phyloP scores from a whole-genome alignment of 116 monocot genomes.

The Cymodocea nodosa region DNA sequence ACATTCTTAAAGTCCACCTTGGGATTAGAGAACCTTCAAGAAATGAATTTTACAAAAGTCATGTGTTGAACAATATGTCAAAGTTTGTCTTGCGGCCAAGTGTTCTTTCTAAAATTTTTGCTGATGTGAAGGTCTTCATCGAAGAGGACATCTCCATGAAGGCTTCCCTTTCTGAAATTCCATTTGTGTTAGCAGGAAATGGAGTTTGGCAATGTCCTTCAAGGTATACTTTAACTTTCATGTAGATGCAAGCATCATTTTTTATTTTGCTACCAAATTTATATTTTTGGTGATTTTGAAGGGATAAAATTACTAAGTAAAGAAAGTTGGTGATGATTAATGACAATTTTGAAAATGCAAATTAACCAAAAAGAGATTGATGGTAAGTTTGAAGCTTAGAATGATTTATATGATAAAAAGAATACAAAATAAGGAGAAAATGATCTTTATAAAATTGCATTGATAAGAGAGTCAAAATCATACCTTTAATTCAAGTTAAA shows the following conservation, averaged over 20 bases:
- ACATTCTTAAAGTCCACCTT: slow-evolving; percentile 49
- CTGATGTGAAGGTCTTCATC: slow-evolving; percentile 55
- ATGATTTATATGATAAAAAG: too few relatives aligned
- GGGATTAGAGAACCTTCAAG: slow-evolving; percentile 58
- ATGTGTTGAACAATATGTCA: slow-evolving; percentile 56
- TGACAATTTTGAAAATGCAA: too few relatives aligned
- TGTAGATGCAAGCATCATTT: neutral
- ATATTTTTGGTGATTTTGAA: too few relatives aligned
- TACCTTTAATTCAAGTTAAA: too few relatives aligned
- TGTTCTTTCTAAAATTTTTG: slow-evolving; percentile 51
- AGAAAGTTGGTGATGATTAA: too few relatives aligned
- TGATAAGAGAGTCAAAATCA: too few relatives aligned
- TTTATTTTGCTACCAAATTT: neutral
- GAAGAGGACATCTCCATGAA: slow-evolving; percentile 50
- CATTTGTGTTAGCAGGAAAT: slow-evolving; percentile 81
- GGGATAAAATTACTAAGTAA: too few relatives aligned
- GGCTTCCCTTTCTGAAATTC: slow-evolving; percentile 34
- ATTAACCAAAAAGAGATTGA: too few relatives aligned
- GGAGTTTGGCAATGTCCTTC: slow-evolving; percentile 79
- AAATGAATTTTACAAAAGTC: slow-evolving; percentile 70
- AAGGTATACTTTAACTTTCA: slow-evolving; percentile 11
- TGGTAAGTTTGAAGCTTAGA: too few relatives aligned
- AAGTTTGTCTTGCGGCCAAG: slow-evolving; percentile 42
- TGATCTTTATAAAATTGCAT: too few relatives aligned
- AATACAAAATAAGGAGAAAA: too few relatives aligned